Conservation (phyloP, 306 rosid genomes). For the Prosopis cineraria region DNA sequence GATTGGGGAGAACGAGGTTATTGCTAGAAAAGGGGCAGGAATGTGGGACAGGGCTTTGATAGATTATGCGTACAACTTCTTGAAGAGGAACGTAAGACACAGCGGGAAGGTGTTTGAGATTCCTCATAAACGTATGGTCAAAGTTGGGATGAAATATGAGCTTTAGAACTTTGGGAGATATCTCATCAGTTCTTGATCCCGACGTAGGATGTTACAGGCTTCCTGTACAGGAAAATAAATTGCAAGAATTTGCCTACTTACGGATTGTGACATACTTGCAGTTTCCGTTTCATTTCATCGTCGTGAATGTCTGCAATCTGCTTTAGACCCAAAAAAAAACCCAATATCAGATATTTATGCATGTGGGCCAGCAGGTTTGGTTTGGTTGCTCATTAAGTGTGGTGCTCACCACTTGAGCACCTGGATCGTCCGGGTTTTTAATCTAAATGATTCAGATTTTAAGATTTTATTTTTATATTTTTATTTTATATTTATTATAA, state of each 20-base stretch:
- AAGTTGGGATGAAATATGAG: constrained; percentile 18
- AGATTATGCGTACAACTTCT: constrained; percentile 11
- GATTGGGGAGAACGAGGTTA: constrained; percentile 19
- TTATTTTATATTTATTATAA: too few relatives aligned
- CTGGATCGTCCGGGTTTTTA: too few relatives aligned
- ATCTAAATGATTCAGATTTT: too few relatives aligned
- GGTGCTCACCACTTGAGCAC: too few relatives aligned
- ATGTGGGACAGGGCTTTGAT: constrained; percentile 10
- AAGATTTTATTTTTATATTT: too few relatives aligned
- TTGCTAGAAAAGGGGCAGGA: constrained; percentile 10
- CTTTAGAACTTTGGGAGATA: neutral
- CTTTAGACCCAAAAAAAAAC: too few relatives aligned
- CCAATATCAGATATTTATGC: too few relatives aligned
- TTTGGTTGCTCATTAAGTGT: too few relatives aligned
- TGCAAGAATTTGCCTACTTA: neutral
- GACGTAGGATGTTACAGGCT: neutral
- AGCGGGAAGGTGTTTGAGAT: constrained; percentile 11
- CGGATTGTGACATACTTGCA: neutral
- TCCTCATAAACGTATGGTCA: constrained; percentile 20
- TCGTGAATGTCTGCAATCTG: neutral
- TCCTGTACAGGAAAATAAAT: neutral
- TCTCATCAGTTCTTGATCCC: neutral
- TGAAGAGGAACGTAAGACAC: constrained; percentile 5
- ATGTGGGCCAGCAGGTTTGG: too few relatives aligned
- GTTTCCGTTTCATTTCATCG: neutral